These are phyloP conservation scores for Mortierella sp. DNA, from an alignment of 371 early-diverging fungal genomes.

Conservation along the genomic window DNA sequence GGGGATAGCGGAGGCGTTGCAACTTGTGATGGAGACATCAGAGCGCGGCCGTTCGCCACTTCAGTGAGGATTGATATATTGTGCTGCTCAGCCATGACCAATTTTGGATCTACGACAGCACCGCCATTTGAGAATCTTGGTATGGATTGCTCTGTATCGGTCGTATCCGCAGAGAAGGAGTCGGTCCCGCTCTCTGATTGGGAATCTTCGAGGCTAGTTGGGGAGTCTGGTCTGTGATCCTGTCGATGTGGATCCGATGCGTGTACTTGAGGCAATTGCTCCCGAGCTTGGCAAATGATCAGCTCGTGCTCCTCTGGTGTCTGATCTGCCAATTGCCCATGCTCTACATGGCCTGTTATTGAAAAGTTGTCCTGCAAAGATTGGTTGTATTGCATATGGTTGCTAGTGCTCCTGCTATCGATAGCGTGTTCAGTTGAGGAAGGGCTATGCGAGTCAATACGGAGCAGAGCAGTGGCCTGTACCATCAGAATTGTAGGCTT, in stretches of 20 bases:
- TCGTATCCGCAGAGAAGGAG: slow-evolving; percentile 13
- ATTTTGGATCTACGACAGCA: slow-evolving; percentile 10
- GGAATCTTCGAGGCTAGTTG: slow-evolving; percentile 53
- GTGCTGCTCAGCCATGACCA: slow-evolving; percentile 13
- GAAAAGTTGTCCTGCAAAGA: background rate
- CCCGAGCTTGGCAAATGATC: background rate
- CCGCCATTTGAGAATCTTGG: slow-evolving; percentile 10
- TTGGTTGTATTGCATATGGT: background rate
- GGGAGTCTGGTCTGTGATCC: slow-evolving; percentile 43
- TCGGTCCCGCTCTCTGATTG: slow-evolving; percentile 48
- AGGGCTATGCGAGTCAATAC: slow-evolving; percentile 7
- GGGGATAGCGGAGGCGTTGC: slow-evolving; percentile 53
- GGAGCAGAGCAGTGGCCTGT: slow-evolving; percentile 15
- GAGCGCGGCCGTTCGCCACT: slow-evolving; percentile 11
- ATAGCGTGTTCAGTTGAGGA: background rate
- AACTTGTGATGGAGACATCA: slow-evolving; percentile 41
- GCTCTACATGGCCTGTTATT: background rate
- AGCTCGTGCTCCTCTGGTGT: background rate
- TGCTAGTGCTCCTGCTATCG: slow-evolving; percentile 5
- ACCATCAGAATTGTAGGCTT: slow-evolving; percentile 22
- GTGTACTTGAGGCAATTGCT: background rate
- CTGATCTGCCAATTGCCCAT: background rate
- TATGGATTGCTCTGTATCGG: slow-evolving; percentile 15
- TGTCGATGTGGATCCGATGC: slow-evolving; percentile 3
- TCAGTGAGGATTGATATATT: slow-evolving; percentile 10